Evolutionary conservation across 2,329 filamentous ascomycete species (phyloP).

Genomic region (Verticillium nonalfalfae): DNA sequence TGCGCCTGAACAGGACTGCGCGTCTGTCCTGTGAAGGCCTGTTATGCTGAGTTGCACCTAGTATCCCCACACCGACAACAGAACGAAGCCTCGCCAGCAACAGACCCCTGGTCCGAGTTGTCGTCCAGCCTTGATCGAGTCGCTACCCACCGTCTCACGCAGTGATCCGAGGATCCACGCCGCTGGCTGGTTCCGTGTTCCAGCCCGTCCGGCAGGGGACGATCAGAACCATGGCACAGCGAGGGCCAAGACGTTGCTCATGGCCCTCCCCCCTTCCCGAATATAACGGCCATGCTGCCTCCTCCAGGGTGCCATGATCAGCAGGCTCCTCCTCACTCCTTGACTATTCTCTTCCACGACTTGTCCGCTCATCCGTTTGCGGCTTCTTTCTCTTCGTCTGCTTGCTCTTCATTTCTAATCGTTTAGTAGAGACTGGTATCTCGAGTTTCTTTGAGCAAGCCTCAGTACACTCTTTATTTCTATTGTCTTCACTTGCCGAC

Average conservation of each 20-base stretch:
- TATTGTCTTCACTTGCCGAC: background rate
- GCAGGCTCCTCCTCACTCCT: constrained; percentile 8
- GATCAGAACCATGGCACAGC: background rate
- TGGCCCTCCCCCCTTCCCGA: background rate
- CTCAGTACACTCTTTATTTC: constrained; percentile 1
- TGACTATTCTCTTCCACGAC: background rate
- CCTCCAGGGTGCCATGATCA: constrained; percentile 4
- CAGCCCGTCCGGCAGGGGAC: background rate
- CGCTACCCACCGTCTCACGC: background rate
- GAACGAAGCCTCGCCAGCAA: background rate
- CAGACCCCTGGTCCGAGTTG: background rate
- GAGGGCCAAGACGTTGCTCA: background rate
- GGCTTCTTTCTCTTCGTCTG: constrained; percentile 9
- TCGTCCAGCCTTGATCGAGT: background rate
- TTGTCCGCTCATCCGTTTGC: constrained; percentile 4
- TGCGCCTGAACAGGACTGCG: background rate
- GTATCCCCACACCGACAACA: background rate
- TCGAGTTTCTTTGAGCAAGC: constrained; percentile 11
- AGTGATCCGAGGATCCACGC: background rate
- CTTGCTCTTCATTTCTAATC: constrained; percentile 1
- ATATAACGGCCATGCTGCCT: constrained; percentile 9
- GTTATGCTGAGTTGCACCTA: background rate
- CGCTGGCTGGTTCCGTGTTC: background rate
- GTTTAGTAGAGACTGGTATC: constrained; percentile 13
- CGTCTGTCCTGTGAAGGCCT: background rate